phyloP scores from a whole-genome alignment of 306 rosid species.

The Castanea sativa region DNA sequence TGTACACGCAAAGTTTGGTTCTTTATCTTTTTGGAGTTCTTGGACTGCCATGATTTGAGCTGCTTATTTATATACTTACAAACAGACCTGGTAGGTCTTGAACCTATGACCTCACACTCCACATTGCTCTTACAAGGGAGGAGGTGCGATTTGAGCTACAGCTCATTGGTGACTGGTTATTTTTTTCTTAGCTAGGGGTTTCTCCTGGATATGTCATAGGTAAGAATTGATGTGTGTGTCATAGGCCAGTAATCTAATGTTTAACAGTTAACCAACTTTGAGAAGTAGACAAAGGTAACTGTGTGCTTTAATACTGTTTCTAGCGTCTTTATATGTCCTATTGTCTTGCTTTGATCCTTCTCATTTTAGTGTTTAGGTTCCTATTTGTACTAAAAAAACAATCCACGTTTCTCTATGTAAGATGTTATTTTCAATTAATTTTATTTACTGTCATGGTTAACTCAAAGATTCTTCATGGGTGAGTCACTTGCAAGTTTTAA shows the following conservation, averaged over 20 bases:
- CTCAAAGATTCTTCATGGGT: not conserved
- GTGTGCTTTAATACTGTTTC: not conserved
- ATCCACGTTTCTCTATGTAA: not conserved
- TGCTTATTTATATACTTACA: too few species aligned
- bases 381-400: too few species aligned
- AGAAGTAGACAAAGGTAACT: not conserved
- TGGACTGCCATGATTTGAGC: not conserved
- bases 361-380: too few species aligned
- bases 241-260: too few species aligned
- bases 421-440: not conserved
- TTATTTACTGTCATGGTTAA: not conserved
- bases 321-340: not conserved
- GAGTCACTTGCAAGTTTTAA: not conserved
- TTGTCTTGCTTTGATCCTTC: not conserved
- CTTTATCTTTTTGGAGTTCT: not conserved
- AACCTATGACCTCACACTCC: too few species aligned
- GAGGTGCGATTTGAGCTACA: too few species aligned
- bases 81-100: too few species aligned
- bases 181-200: not conserved
- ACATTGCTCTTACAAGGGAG: too few species aligned
- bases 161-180: not conserved
- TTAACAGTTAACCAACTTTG: too few species aligned
- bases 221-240: too few species aligned
- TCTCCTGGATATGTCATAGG: not conserved
- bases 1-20: not conserved